Evolutionary conservation across 139 green algal genomes (phyloP), one percentile per base, ranked within the genome.

Genomic region (Micractinium conductrix): DNA sequence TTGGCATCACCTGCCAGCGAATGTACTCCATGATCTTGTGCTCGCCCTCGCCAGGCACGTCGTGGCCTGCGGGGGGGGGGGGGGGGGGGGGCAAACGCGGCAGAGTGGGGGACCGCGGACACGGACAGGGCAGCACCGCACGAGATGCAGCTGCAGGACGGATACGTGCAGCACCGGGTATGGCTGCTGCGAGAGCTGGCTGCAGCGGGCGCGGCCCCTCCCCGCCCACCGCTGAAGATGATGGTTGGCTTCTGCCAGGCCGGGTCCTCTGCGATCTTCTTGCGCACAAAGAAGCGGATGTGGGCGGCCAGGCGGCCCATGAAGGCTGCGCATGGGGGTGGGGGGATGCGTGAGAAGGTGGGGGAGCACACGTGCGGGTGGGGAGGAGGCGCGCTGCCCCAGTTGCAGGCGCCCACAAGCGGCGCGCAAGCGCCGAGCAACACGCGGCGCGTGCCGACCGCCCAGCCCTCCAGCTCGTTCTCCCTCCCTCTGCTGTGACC

Each of bases 11-110:
- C 83, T 94, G 69, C 90, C 89, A 94, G 30, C 96, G 91, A 30
- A 99, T 97, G 92, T 98, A 96, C 89, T 98, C 96, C 96, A 99
- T 98, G 88, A 99, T 97, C 88, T 99, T 99, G 93, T 99, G 96
- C 91, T 99, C 96, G 5, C 96, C 96, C 89, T 99, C 96, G 12
- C 96, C 96, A 16, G 96, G 95, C 45, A 99, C 95, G 55, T 98
- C 94, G 85, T 97, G 95, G 9, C 95, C 95, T 93, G 88, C 17
- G 70, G 75, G 38, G 75, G 24, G 72, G 26, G 74, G 19, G n/a
- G 33, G 45, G 40, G 40, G 40, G 14, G 16, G 62, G 17, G 26
- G 26, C n/a, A n/a, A n/a, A n/a, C 16, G 62, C 2, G 62, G 62
- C 2, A 10, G 62, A 14, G 17, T 7, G 62, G 62, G 9, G 3